phyloP scores from a whole-genome alignment of 306 rosid genomes.

The Dryas octopetala region DNA sequence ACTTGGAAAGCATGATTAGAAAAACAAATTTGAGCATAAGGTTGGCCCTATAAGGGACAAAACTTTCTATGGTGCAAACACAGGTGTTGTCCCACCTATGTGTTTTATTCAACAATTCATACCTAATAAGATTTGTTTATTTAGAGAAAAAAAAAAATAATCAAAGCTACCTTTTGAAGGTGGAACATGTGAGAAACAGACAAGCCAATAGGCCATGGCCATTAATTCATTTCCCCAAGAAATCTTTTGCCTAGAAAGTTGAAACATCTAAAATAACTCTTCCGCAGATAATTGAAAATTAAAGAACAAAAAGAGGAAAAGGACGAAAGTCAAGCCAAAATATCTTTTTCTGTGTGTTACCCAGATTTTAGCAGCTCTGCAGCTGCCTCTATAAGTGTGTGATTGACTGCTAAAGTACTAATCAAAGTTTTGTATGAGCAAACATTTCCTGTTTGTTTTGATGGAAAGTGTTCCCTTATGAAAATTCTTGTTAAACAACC shows the following conservation, averaged over 20 bases:
- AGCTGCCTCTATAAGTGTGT: background rate
- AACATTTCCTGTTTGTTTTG: conserved; percentile 3
- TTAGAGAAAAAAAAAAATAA: background rate
- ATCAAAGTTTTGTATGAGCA: background rate
- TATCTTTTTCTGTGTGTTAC: background rate
- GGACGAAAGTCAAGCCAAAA: conserved; percentile 5
- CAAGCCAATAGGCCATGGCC: conserved; percentile 6
- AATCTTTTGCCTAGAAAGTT: background rate
- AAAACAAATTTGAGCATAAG: background rate
- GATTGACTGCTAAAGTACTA: conserved; percentile 2
- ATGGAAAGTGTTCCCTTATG: background rate
- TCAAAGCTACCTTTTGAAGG: background rate
- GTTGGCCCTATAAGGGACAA: conserved; percentile 9
- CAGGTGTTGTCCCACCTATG: conserved; percentile 17
- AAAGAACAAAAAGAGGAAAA: background rate
- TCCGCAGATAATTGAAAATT: background rate
- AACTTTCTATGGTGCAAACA: conserved; percentile 3
- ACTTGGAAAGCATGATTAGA: background rate
- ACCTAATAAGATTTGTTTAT: conserved; percentile 13
- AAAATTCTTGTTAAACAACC: background rate
- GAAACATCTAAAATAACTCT: background rate
- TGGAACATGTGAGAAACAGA: conserved; percentile 3
- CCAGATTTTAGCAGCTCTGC: background rate
- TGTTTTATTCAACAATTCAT: conserved; percentile 10
- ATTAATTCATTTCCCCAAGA: conserved; percentile 1